Percentiles rank a stretch among this genome's conserved stretches.
Conservation (phyloP, 371 early-diverging fungal species). For the Actinomortierella wolfii region DNA sequence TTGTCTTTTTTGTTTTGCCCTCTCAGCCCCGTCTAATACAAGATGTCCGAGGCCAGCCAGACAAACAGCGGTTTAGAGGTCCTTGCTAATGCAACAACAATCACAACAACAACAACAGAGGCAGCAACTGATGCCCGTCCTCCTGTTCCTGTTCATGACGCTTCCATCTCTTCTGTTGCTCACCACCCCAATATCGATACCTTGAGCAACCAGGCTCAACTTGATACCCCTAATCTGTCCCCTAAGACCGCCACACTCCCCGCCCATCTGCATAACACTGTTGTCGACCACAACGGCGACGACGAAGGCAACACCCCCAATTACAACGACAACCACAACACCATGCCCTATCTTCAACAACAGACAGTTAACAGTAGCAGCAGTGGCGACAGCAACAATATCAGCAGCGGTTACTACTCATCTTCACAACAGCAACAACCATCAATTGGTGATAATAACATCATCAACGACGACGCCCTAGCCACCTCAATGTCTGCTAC, state of each 20-base stretch:
- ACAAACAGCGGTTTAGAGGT: too few species aligned
- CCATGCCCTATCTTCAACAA: too few species aligned
- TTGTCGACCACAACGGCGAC: background rate
- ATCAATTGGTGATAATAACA: background rate
- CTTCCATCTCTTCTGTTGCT: constrained; percentile 1
- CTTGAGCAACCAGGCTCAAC: constrained; percentile 3
- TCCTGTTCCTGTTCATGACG: background rate
- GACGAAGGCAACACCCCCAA: background rate
- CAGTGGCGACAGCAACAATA: too few species aligned
- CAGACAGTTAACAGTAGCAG: too few species aligned
- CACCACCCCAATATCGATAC: background rate
- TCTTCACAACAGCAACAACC: constrained; percentile 5
- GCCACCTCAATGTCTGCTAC: background rate
- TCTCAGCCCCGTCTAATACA: too few species aligned
- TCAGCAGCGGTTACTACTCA: background rate
- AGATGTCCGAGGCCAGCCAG: too few species aligned
- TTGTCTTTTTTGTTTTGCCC: too few species aligned
- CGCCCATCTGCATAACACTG: background rate
- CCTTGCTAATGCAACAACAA: too few species aligned
- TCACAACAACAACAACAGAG: too few species aligned
- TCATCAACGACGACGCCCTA: background rate
- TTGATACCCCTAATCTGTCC: background rate
- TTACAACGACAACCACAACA: background rate
- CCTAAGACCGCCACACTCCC: background rate
- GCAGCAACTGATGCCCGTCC: background rate